These are phyloP conservation scores for Podospora tetraspora DNA, from an alignment of 495 filamentous ascomycete species.

Conservation along the genomic window DNA sequence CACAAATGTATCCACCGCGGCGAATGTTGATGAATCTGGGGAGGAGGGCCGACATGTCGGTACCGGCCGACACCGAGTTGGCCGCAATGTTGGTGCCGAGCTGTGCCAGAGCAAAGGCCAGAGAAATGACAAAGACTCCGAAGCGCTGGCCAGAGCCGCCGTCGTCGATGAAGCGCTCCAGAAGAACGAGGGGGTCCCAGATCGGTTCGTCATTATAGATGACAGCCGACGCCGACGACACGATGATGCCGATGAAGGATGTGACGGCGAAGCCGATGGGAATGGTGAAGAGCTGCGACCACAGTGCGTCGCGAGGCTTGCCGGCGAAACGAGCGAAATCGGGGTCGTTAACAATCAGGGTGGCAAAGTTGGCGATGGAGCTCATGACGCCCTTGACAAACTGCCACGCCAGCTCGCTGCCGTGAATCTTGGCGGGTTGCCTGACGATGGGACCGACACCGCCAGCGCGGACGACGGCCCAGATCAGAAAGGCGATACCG, in stretches of 20 bases:
- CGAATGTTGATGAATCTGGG: slow-evolving; percentile 85
- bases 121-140: slow-evolving; percentile 81
- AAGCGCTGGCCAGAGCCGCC: slow-evolving; percentile 72
- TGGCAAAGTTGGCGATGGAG: slow-evolving; percentile 89
- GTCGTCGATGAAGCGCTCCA: slow-evolving; percentile 66
- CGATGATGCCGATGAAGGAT: slow-evolving; percentile 90
- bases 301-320: slow-evolving; percentile 77
- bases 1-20: slow-evolving; percentile 86
- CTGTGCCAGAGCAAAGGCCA: slow-evolving; percentile 80
- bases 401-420: slow-evolving; percentile 70
- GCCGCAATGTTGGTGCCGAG: slow-evolving; percentile 91
- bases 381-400: slow-evolving; percentile 82
- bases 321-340: slow-evolving; percentile 85
- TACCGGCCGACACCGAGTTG: slow-evolving; percentile 85
- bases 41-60: slow-evolving; percentile 85
- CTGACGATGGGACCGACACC: slow-evolving; percentile 82
- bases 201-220: slow-evolving; percentile 69
- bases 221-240: slow-evolving; percentile 75
- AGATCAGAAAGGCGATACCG: slow-evolving; percentile 84
- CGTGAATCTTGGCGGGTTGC: slow-evolving; percentile 58
- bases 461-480: slow-evolving; percentile 76
- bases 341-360: slow-evolving; percentile 78
- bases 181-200: slow-evolving; percentile 80
- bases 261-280: slow-evolving; percentile 82
- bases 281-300: slow-evolving; percentile 84